Evolutionary conservation across 73 alveolate genomes (phyloP), one percentile per base, ranked within the genome.

Genomic region (Paramecium sonneborni): DNA sequence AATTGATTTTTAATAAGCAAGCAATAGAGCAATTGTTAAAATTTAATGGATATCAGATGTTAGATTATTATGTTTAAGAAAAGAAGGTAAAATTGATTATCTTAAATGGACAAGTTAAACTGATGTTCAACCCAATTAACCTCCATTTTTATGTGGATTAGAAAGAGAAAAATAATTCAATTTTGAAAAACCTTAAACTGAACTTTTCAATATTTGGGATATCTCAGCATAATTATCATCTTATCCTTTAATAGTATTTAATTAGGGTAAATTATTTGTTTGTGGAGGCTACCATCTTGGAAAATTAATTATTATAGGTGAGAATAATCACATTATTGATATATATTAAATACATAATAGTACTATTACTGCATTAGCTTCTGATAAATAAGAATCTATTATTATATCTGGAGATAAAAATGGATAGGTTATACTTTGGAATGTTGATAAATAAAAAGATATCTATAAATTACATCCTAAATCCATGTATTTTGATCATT

Each of bases 21-120:
- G 69, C 98, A 99, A 94, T 96, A 32, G 99, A 98, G 92, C 95
- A 94, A 92, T 93, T 93, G 57, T 98, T 94, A 93, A 99, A 98
- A 28, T 94, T 88, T 85, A 93, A 93, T 88, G 94, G 94, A 30
- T 88, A 8, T 57, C 74, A 26, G 94, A 88, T 39, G 70, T 82
- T 1, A 88, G 94, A 70, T 72, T 88, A 21, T 18, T 88, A 56
- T 88, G 94, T 39, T 24, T 88, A 6, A 88, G 90, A 34, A 88
- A 62, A 20, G 87, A 88, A 1, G 94, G 94, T 20, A 44, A 88
- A 28, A 43, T 70, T 43, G 87, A 76, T 28, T 69, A 68, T 96
- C 95, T 92, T 76, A 93, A 93, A 99, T 99, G 85, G 98, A n/a
- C 69, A 20, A 91, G 74, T 38, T 32, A 82, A 48, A 58, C 67